Conservation (phyloP, 805 yeast genomes). For the Saturnispora dispora region DNA sequence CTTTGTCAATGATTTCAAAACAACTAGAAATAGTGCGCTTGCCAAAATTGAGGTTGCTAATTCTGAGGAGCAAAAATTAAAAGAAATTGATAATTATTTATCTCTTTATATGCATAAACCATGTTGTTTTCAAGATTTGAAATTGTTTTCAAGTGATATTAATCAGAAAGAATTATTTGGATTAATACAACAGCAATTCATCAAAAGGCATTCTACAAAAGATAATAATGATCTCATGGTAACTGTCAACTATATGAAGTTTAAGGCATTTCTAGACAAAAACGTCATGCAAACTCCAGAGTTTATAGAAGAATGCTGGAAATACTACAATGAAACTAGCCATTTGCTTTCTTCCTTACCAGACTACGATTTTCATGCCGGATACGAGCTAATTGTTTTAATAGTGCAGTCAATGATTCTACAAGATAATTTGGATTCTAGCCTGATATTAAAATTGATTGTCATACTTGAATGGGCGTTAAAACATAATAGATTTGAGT, state of each 20-base stretch:
- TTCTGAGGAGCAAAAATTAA: background rate
- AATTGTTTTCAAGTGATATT: conserved; percentile 11
- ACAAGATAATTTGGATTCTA: conserved; percentile 13
- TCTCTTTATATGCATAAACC: conserved; percentile 41
- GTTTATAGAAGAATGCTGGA: conserved; percentile 28
- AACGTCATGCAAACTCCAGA: conserved; percentile 15
- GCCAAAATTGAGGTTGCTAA: conserved; percentile 38
- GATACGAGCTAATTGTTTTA: conserved; percentile 56
- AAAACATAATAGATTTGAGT: conserved; percentile 57
- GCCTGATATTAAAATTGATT: conserved; percentile 33
- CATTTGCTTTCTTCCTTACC: conserved; percentile 32
- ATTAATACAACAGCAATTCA: conserved; percentile 11
- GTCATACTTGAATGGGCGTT: conserved; percentile 51
- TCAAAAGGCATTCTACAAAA: conserved; percentile 8
- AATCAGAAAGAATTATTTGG: background rate
- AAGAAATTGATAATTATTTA: conserved; percentile 33
- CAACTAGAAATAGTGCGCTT: conserved; percentile 48
- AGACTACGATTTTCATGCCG: conserved; percentile 62
- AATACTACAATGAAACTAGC: conserved; percentile 32
- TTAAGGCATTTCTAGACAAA: conserved; percentile 29
- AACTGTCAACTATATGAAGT: conserved; percentile 33
- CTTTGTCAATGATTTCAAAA: conserved; percentile 26
- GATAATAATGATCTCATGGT: conserved; percentile 17
- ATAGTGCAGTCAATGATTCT: conserved; percentile 33
- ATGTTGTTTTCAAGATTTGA: conserved; percentile 58